phyloP scores from a whole-genome alignment of 192 early-diverging fungal species.

The Mortierella antarctica region DNA sequence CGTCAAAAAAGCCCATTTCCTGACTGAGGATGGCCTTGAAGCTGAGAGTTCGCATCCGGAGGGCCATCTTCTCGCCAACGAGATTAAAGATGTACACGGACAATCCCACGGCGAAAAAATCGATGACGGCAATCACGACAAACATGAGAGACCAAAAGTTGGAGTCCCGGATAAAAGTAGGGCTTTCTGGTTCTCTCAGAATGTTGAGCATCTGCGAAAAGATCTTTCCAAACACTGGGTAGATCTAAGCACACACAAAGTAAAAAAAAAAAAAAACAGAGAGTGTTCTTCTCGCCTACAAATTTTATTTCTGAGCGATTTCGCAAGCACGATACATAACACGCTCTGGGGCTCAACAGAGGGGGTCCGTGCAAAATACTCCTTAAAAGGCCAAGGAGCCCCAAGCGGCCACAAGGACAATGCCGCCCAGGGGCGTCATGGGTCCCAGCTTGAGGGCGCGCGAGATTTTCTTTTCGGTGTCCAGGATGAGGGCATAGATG shows the following conservation, averaged over 20 bases:
- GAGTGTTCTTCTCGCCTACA: too few species aligned
- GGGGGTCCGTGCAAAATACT: background rate
- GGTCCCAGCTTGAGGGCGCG: slow-evolving; percentile 60
- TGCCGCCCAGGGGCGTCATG: slow-evolving; percentile 69
- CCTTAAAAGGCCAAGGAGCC: slow-evolving; percentile 34
- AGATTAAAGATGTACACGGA: slow-evolving; percentile 30
- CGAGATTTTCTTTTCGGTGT: slow-evolving; percentile 47
- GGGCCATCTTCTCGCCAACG: slow-evolving; percentile 71
- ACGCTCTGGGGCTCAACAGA: background rate
- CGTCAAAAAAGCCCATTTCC: slow-evolving; percentile 81
- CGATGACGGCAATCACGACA: slow-evolving; percentile 57
- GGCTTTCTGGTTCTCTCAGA: slow-evolving; percentile 14
- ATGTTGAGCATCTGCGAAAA: slow-evolving; percentile 59
- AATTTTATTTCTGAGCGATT: too few species aligned
- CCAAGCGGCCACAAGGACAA: slow-evolving; percentile 70
- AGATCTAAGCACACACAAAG: slow-evolving; percentile 33
- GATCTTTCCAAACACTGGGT: slow-evolving; percentile 82
- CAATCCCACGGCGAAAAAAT: slow-evolving; percentile 3
- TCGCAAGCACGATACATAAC: background rate
- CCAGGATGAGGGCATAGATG: slow-evolving; percentile 67
- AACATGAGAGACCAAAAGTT: slow-evolving; percentile 67
- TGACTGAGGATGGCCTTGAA: slow-evolving; percentile 77
- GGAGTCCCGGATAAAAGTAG: slow-evolving; percentile 31
- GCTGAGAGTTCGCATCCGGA: slow-evolving; percentile 65
- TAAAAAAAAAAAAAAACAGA: background rate